A percentile compares a stretch with the other conserved stretches of the same genome.
phyloP scores from a whole-genome alignment of 257 asterid species.

The Solanum virginianum region DNA sequence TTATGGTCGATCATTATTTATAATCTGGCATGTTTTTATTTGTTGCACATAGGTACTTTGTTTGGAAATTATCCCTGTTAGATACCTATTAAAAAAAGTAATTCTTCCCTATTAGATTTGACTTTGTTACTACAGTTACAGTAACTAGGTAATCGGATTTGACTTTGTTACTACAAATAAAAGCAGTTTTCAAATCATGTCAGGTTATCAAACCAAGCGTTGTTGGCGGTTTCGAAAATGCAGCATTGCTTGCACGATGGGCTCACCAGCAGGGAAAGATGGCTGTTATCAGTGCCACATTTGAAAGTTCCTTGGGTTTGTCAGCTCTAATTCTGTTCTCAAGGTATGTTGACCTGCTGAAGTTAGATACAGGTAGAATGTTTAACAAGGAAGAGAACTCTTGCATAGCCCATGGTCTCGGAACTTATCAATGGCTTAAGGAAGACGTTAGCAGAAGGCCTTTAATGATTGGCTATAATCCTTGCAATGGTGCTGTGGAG shows the following conservation, averaged over 20 bases:
- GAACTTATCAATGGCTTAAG: slow-evolving; percentile 84
- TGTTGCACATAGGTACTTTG: background rate
- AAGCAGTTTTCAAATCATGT: background rate
- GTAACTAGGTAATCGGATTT: background rate
- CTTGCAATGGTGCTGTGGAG: slow-evolving; percentile 34
- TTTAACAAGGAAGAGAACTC: slow-evolving; percentile 34
- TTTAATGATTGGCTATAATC: slow-evolving; percentile 30
- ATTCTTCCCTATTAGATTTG: background rate
- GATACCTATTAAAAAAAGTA: background rate
- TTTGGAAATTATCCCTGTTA: background rate
- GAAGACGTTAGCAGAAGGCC: slow-evolving; percentile 52
- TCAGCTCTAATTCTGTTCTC: slow-evolving; percentile 79
- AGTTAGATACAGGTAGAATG: slow-evolving; percentile 30
- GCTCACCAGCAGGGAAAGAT: slow-evolving; percentile 81
- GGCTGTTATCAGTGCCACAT: slow-evolving; percentile 84
- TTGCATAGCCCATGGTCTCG: slow-evolving; percentile 67
- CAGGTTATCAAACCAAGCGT: slow-evolving; percentile 94
- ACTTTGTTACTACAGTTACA: background rate
- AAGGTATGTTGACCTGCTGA: slow-evolving; percentile 57
- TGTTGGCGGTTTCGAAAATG: slow-evolving; percentile 87
- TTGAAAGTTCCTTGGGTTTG: slow-evolving; percentile 69
- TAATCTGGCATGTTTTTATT: background rate
- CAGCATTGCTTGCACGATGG: slow-evolving; percentile 78
- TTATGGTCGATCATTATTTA: background rate
- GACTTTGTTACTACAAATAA: background rate